Percentiles rank a stretch among this genome's conserved stretches.
Evolutionary conservation across 176 grass and related monocot species (phyloP).

Genomic region (Cocos nucifera): DNA sequence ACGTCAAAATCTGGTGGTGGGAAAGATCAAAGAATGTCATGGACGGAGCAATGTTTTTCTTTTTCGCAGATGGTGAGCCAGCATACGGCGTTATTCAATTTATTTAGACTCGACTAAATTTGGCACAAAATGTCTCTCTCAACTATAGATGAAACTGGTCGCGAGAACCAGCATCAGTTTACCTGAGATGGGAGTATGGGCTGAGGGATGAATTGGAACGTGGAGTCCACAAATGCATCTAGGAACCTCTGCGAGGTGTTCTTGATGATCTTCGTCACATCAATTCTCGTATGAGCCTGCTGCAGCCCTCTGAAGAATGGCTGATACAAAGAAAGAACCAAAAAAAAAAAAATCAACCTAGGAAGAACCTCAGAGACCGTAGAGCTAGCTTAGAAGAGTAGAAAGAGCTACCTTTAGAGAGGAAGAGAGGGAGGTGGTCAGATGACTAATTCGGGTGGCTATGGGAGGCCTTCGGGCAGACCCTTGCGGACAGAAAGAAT

Average conservation of each 20-base stretch:
- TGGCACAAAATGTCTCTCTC: too few relatives aligned
- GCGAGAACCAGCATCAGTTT: background rate
- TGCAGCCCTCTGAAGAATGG: conserved; percentile 11
- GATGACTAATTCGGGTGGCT: conserved; percentile 2
- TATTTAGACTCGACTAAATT: too few relatives aligned
- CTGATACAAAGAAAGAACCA: background rate
- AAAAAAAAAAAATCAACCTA: too few relatives aligned
- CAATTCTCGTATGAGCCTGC: conserved; percentile 3
- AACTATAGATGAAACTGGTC: too few relatives aligned
- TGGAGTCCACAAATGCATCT: conserved; percentile 31
- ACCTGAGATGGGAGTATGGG: conserved; percentile 34
- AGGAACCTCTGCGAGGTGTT: conserved; percentile 10
- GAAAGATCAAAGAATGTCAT: too few relatives aligned
- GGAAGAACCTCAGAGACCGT: too few relatives aligned
- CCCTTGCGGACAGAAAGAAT: background rate
- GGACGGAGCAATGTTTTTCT: too few relatives aligned
- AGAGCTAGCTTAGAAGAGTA: too few relatives aligned
- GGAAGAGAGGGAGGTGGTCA: conserved; percentile 6
- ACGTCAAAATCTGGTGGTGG: too few relatives aligned
- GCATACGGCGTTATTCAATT: too few relatives aligned
- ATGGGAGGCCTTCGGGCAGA: background rate
- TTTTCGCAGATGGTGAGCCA: too few relatives aligned
- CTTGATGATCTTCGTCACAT: conserved; percentile 21
- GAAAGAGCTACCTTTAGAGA: conserved; percentile 12
- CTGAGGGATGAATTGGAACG: conserved; percentile 29